Evolutionary conservation across 768 basidiomycete species (phyloP).

Genomic region (Trametes maxima): DNA sequence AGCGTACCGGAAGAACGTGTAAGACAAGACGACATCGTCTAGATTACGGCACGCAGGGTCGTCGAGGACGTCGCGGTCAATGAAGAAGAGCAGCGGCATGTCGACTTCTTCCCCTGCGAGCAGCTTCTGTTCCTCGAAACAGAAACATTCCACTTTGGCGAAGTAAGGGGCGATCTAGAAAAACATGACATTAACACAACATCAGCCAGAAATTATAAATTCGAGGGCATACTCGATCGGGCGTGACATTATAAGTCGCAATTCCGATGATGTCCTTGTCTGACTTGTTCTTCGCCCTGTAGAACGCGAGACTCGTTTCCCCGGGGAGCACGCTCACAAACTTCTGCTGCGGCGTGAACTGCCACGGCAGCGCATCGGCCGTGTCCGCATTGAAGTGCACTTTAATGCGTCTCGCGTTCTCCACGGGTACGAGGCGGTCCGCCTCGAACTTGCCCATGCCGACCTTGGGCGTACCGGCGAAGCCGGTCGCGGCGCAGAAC

Average conservation of each 20-base stretch:
- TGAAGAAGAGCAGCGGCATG: conserved; percentile 98
- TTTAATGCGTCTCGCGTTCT: conserved; percentile 74
- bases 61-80: conserved; percentile 95
- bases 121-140: conserved; percentile 97
- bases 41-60: conserved; percentile 87
- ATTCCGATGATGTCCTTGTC: conserved; percentile 93
- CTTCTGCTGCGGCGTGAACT: conserved; percentile 88
- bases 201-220: not conserved
- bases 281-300: conserved; percentile 86
- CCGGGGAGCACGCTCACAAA: conserved; percentile 90
- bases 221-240: conserved; percentile 74
- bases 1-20: conserved; percentile 93
- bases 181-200: not conserved
- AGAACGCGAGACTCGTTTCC: conserved; percentile 95
- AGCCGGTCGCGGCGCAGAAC: conserved; percentile 98
- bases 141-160: conserved; percentile 99
- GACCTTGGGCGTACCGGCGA: conserved; percentile 91
- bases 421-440: conserved; percentile 79
- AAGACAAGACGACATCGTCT: conserved; percentile 91
- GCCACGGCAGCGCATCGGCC: conserved; percentile 89
- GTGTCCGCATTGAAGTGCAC: conserved; percentile 96
- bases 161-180: conserved; percentile 96
- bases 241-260: conserved; percentile 98
- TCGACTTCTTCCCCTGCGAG: conserved; percentile 96
- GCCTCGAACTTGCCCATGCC: conserved; percentile 83